Evolutionary conservation across 225 moss, liverwort and hornwort genomes (phyloP).

Genomic region (Antitrichia curtipendula): DNA sequence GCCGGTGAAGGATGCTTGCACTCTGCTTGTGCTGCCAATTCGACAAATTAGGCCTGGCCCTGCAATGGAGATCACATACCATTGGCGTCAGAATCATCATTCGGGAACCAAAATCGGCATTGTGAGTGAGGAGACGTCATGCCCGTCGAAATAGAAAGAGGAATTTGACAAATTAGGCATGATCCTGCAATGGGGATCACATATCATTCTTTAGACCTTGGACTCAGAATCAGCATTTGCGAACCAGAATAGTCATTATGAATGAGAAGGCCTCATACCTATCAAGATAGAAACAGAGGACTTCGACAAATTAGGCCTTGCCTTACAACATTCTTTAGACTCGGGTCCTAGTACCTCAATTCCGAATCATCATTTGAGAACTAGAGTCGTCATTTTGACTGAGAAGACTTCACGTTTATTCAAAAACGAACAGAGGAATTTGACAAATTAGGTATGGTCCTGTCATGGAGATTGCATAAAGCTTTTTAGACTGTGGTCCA

Average conservation of each 20-base stretch:
- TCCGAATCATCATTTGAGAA: background rate
- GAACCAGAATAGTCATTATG: background rate
- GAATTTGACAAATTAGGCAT: background rate
- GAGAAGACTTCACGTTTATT: background rate
- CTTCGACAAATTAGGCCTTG: background rate
- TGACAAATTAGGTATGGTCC: background rate
- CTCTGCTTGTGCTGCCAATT: conserved; percentile 19
- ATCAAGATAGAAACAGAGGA: background rate
- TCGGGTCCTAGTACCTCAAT: background rate
- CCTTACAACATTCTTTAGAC: background rate
- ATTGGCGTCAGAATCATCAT: background rate
- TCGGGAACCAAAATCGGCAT: background rate
- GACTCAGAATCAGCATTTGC: background rate
- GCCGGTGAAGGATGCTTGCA: conserved; percentile 15
- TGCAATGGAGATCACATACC: background rate
- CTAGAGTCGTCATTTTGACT: background rate
- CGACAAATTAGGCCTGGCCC: conserved; percentile 16
- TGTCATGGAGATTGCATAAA: background rate
- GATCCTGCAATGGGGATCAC: background rate
- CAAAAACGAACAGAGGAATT: background rate
- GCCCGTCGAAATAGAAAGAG: background rate
- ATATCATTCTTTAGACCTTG: background rate
- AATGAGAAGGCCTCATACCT: background rate
- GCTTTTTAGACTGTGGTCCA: background rate
- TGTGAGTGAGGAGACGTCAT: background rate